A percentile compares a stretch with the other conserved stretches of the same genome.
phyloP scores from a whole-genome alignment of 257 asterid species.

The Solanum piurae region DNA sequence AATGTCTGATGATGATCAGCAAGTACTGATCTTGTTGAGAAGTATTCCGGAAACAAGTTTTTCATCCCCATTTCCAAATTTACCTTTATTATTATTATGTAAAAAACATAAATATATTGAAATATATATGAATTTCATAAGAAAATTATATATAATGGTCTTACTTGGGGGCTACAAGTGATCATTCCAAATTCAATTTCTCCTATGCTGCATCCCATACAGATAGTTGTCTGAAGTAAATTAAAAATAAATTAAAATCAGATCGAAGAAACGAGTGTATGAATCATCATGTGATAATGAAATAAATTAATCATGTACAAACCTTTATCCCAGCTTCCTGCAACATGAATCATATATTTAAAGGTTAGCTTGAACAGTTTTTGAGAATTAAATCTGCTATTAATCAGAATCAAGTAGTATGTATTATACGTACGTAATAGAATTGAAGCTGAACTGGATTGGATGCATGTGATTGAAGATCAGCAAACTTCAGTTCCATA shows the following conservation, averaged over 20 bases:
- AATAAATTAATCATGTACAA: background rate
- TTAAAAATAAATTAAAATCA: background rate
- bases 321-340: slow-evolving; percentile 94
- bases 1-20: background rate
- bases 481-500: slow-evolving; percentile 38
- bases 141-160: background rate
- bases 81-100: slow-evolving; percentile 17
- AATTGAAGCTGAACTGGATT: slow-evolving; percentile 43
- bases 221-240: slow-evolving; percentile 33
- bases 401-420: slow-evolving; percentile 8
- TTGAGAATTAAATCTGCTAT: background rate
- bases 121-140: background rate
- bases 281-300: background rate
- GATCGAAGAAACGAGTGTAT: background rate
- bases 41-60: slow-evolving; percentile 25
- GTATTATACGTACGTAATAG: slow-evolving; percentile 37
- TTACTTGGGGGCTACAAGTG: slow-evolving; percentile 37
- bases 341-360: background rate
- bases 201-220: slow-evolving; percentile 69
- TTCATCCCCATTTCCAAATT: slow-evolving; percentile 45
- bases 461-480: slow-evolving; percentile 35
- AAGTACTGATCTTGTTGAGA: slow-evolving; percentile 6
- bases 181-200: slow-evolving; percentile 75
- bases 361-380: background rate
- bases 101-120: background rate